A percentile compares a stretch with the other conserved stretches of the same genome.
These are phyloP conservation scores for Aspergillus bertholletiae DNA, from an alignment of 495 filamentous ascomycete genomes.

Conservation along the genomic window DNA sequence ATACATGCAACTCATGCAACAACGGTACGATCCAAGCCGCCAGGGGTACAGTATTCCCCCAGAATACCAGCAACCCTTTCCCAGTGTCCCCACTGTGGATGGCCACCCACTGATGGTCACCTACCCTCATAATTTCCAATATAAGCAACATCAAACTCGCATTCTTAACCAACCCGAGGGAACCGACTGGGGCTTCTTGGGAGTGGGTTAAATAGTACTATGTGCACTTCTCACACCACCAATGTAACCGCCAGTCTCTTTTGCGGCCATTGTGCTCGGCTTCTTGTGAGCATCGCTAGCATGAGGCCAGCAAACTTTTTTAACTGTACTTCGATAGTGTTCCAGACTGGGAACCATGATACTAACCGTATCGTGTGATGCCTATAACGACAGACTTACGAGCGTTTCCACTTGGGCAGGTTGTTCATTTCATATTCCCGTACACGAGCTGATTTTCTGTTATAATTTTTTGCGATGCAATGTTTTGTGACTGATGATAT, in stretches of 20 bases:
- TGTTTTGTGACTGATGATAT: slow-evolving; percentile 6
- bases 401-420: background rate
- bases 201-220: slow-evolving; percentile 35
- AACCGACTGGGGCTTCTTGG: slow-evolving; percentile 46
- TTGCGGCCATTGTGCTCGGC: background rate
- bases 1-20: slow-evolving; percentile 37
- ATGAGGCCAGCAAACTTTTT: background rate
- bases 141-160: slow-evolving; percentile 35
- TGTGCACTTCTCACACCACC: background rate
- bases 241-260: background rate
- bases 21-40: slow-evolving; percentile 35
- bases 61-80: slow-evolving; percentile 33
- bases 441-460: slow-evolving; percentile 4
- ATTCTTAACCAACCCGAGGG: slow-evolving; percentile 43
- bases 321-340: background rate
- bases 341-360: background rate
- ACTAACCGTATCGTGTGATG: slow-evolving; percentile 5
- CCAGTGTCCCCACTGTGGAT: slow-evolving; percentile 27
- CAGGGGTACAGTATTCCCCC: slow-evolving; percentile 31
- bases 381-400: slow-evolving; percentile 8
- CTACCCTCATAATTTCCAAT: slow-evolving; percentile 36
- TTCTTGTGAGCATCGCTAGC: background rate
- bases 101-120: slow-evolving; percentile 36
- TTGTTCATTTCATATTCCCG: background rate
- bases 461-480: background rate